Percentiles rank a stretch among this genome's conserved stretches.
These are phyloP conservation scores for Plasmodium inui DNA, from an alignment of 169 alveolate species.

Conservation along the genomic window DNA sequence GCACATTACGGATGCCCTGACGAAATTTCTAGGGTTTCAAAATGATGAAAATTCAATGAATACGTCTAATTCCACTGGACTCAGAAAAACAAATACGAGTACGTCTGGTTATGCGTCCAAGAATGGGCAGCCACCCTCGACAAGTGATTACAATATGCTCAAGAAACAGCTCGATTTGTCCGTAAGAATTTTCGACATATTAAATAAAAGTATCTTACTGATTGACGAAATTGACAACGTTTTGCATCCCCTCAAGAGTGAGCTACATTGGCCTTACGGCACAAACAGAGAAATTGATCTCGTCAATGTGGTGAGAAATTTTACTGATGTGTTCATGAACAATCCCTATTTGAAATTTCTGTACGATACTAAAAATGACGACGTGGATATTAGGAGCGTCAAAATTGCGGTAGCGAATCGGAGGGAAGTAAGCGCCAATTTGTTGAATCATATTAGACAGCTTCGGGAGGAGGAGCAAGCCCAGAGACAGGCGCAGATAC, in stretches of 20 bases:
- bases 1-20: conserved; percentile 79
- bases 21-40: conserved; percentile 83
- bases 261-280: conserved; percentile 95
- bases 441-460: conserved; percentile 20
- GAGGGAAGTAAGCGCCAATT: background rate
- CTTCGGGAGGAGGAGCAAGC: conserved; percentile 41
- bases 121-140: background rate
- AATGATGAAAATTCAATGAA: conserved; percentile 31
- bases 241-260: conserved; percentile 93
- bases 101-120: background rate
- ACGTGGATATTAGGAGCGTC: conserved; percentile 66
- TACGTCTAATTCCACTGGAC: background rate
- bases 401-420: conserved; percentile 11
- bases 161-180: conserved; percentile 82
- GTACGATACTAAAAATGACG: conserved; percentile 58
- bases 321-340: conserved; percentile 74
- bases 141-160: conserved; percentile 63
- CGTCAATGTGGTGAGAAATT: conserved; percentile 59
- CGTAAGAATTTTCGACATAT: conserved; percentile 83
- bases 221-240: conserved; percentile 93
- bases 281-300: conserved; percentile 78
- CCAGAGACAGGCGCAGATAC: background rate
- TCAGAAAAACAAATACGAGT: background rate
- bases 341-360: conserved; percentile 74
- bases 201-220: conserved; percentile 85